Conservation (phyloP, 306 rosid genomes). For the Cicer arietinum region DNA sequence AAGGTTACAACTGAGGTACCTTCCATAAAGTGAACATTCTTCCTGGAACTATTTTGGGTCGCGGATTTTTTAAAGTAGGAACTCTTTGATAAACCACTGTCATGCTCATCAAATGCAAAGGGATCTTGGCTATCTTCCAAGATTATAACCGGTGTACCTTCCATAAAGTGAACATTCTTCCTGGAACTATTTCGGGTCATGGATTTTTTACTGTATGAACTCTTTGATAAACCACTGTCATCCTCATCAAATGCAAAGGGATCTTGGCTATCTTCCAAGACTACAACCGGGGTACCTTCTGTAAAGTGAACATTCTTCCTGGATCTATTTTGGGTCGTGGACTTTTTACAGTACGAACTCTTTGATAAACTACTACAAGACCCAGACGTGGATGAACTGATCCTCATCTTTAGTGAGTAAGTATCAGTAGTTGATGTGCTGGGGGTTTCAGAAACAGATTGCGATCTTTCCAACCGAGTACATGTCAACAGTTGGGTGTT, state of each 20-base stretch:
- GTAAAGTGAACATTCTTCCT: slow-evolving; percentile 52
- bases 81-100: slow-evolving; percentile 67
- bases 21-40: slow-evolving; percentile 51
- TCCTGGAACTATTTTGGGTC: slow-evolving; percentile 53
- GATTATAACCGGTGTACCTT: slow-evolving; percentile 48
- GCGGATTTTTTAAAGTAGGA: slow-evolving; percentile 46
- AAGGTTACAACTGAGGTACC: slow-evolving; percentile 49
- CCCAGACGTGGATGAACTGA: slow-evolving; percentile 64
- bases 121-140: slow-evolving; percentile 78
- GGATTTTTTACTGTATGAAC: slow-evolving; percentile 51
- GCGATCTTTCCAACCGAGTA: slow-evolving; percentile 50
- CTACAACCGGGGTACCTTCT: slow-evolving; percentile 48
- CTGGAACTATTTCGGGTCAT: slow-evolving; percentile 48
- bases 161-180: slow-evolving; percentile 54
- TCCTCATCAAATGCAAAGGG: slow-evolving; percentile 97
- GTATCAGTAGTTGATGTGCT: slow-evolving; percentile 68
- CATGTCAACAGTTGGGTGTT: slow-evolving; percentile 47
- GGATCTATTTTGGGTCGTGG: slow-evolving; percentile 47
- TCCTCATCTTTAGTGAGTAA: slow-evolving; percentile 64
- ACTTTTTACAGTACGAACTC: slow-evolving; percentile 50
- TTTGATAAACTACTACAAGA: slow-evolving; percentile 67
- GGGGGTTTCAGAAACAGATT: slow-evolving; percentile 67
- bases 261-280: slow-evolving; percentile 69
- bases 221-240: slow-evolving; percentile 69
- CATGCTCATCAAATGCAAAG: slow-evolving; percentile 96